Percentiles rank a stretch among this genome's conserved stretches.
These are phyloP conservation scores for Phytopythium aichiense DNA, from an alignment of 352 stramenopile species.

Conservation along the genomic window DNA sequence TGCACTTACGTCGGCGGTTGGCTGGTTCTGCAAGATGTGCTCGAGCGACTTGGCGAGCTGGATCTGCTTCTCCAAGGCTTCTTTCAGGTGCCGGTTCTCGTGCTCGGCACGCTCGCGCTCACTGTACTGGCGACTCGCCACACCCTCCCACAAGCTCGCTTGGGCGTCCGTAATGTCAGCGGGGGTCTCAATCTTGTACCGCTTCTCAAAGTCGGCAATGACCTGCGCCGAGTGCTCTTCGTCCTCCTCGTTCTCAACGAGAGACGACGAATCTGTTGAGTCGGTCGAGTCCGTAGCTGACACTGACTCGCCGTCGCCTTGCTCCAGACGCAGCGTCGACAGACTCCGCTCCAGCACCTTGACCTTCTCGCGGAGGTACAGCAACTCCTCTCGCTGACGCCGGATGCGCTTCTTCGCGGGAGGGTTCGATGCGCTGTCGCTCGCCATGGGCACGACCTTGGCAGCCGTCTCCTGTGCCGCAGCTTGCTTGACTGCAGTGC, in stretches of 20 bases:
- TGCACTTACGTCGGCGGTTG: constrained; percentile 15
- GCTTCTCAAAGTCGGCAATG: constrained; percentile 3
- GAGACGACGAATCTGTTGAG: not conserved
- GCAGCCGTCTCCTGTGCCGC: constrained; percentile 10
- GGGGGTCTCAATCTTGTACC: constrained; percentile 1
- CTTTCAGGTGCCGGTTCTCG: constrained; percentile 40
- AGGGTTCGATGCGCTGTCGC: not conserved
- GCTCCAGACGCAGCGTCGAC: constrained; percentile 13
- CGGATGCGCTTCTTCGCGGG: constrained; percentile 33
- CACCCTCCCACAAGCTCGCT: constrained; percentile 26
- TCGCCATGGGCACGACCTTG: constrained; percentile 7
- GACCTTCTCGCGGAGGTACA: constrained; percentile 41
- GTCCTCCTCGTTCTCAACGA: constrained; percentile 2
- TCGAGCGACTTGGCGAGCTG: constrained; percentile 37
- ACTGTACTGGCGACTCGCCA: constrained; percentile 32
- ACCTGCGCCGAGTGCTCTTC: not conserved
- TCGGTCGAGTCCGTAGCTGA: not conserved
- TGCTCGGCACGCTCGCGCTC: constrained; percentile 31
- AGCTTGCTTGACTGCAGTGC: not conserved
- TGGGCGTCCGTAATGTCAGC: not conserved
- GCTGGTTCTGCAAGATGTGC: constrained; percentile 28
- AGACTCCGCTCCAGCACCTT: constrained; percentile 35
- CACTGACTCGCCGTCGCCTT: not conserved
- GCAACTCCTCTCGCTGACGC: constrained; percentile 35
- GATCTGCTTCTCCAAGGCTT: constrained; percentile 30